These are phyloP conservation scores for Candida vartiovaarae DNA, from an alignment of 805 yeast genomes.

Conservation along the genomic window DNA sequence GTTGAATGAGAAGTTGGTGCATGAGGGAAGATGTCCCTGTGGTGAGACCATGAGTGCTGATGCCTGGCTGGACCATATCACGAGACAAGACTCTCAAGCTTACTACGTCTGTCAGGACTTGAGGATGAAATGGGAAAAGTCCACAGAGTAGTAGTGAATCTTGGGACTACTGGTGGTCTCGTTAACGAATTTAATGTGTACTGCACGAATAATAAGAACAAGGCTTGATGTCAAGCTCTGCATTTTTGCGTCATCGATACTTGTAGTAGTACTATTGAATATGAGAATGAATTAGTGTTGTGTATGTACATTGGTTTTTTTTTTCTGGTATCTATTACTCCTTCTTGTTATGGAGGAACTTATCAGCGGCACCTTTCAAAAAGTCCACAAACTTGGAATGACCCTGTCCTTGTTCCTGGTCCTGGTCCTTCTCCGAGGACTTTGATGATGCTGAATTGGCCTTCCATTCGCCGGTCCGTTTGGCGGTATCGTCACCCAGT, in stretches of 20 bases:
- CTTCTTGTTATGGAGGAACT: conserved; percentile 10
- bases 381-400: conserved; percentile 13
- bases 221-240: too few relatives aligned
- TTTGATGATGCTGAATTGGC: neutral
- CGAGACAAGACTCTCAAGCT: conserved; percentile 18
- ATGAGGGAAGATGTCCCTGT: conserved; percentile 49
- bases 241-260: too few relatives aligned
- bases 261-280: too few relatives aligned
- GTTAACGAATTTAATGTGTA: neutral
- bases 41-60: conserved; percentile 41
- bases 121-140: conserved; percentile 3
- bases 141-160: neutral
- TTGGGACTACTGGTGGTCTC: neutral
- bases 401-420: conserved; percentile 1
- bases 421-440: conserved; percentile 1
- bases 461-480: conserved; percentile 36
- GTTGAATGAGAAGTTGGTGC: conserved; percentile 43
- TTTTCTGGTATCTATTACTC: conserved; percentile 1
- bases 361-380: conserved; percentile 14
- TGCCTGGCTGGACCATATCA: conserved; percentile 55
- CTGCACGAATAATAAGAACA: too few relatives aligned
- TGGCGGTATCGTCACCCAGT: conserved; percentile 72
- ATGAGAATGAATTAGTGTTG: too few relatives aligned
- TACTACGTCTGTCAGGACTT: conserved; percentile 5
- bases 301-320: neutral